Conservation (phyloP, 768 basidiomycete genomes). For the Phaffia tasmanica region DNA sequence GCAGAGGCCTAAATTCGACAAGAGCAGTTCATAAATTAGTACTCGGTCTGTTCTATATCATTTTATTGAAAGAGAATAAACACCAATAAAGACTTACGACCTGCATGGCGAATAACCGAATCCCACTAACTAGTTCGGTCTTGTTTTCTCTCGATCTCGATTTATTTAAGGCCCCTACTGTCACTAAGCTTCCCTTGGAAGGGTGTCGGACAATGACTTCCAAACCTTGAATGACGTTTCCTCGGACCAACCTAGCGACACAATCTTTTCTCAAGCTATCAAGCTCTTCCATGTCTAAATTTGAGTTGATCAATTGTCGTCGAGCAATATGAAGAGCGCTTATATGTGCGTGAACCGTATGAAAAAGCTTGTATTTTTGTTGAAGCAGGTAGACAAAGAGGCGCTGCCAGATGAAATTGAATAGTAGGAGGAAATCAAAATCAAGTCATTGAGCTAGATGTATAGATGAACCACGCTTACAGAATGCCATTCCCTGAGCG, state of each 20-base stretch:
- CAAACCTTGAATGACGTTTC: slow-evolving; percentile 81
- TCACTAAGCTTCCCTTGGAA: slow-evolving; percentile 75
- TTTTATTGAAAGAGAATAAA: not conserved
- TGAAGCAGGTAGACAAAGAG: slow-evolving; percentile 84
- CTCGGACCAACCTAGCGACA: slow-evolving; percentile 71
- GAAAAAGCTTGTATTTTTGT: slow-evolving; percentile 81
- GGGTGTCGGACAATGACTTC: slow-evolving; percentile 97
- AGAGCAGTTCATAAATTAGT: not conserved
- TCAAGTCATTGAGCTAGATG: too few relatives aligned
- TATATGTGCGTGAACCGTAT: slow-evolving; percentile 73
- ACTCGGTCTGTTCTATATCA: too few relatives aligned
- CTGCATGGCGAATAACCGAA: slow-evolving; percentile 87
- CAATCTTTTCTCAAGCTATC: slow-evolving; percentile 69
- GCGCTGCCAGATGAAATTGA: slow-evolving; percentile 25
- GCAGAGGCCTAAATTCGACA: slow-evolving; percentile 39
- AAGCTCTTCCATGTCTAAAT: slow-evolving; percentile 76
- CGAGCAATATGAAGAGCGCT: slow-evolving; percentile 85
- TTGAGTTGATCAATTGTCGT: slow-evolving; percentile 75
- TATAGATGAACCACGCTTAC: not conserved
- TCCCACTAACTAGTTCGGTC: slow-evolving; percentile 70
- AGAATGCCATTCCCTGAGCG: slow-evolving; percentile 88
- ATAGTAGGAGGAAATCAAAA: slow-evolving; percentile 37
- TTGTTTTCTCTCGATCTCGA: slow-evolving; percentile 75
- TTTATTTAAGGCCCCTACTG: slow-evolving; percentile 36
- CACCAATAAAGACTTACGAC: slow-evolving; percentile 27